Evolutionary conservation across 805 yeast species (phyloP).

Genomic region (Pichia thaimueangensis): DNA sequence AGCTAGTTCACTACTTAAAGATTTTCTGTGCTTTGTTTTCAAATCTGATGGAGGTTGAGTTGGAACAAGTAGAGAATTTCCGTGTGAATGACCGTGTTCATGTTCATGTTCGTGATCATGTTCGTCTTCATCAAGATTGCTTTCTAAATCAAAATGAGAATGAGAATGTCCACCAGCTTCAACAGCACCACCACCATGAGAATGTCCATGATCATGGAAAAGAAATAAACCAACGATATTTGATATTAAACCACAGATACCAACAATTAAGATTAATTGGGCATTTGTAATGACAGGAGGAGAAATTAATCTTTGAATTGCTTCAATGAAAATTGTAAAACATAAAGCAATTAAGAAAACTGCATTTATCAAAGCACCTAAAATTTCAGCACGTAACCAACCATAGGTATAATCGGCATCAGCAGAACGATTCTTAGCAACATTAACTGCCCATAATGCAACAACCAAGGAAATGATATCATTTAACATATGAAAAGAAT

Average conservation of each 20-base stretch:
- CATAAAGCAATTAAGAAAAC: constrained; percentile 90
- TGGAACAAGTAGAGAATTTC: too few species aligned
- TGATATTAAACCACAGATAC: constrained; percentile 74
- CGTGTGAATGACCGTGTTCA: constrained; percentile 6
- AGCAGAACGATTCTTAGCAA: constrained; percentile 73
- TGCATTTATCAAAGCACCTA: constrained; percentile 92
- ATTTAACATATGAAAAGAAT: constrained; percentile 95
- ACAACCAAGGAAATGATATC: constrained; percentile 85
- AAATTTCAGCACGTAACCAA: constrained; percentile 95
- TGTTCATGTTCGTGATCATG: constrained; percentile 7
- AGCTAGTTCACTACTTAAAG: constrained; percentile 1
- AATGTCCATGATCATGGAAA: constrained; percentile 82
- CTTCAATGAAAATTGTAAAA: constrained; percentile 86
- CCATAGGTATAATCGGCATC: constrained; percentile 92
- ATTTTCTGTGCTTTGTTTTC: not conserved
- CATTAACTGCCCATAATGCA: constrained; percentile 95
- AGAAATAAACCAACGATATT: constrained; percentile 77
- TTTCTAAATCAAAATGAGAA: constrained; percentile 7
- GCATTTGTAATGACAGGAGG: constrained; percentile 81
- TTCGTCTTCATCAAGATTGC: constrained; percentile 10
- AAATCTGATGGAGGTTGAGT: too few species aligned
- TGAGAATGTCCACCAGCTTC: constrained; percentile 19
- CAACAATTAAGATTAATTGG: constrained; percentile 74
- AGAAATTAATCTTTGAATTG: constrained; percentile 77
- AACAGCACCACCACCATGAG: constrained; percentile 33